Base-by-base conservation (phyloP, 164 flowering plant genomes). In the Kalanchoe fedtschenkoi region DNA sequence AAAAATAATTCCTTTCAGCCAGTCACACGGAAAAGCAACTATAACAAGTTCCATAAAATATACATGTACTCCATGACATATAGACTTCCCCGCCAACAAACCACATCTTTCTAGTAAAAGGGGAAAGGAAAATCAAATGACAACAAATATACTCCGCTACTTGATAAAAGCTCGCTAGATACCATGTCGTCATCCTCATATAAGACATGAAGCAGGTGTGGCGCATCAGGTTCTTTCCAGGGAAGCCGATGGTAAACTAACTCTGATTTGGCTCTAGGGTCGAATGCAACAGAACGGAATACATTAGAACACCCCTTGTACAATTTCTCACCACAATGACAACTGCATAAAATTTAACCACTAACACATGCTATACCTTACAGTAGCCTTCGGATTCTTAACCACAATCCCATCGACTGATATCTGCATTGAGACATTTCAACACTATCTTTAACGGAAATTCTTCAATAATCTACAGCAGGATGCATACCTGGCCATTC, bases 171-270 rank as follows among this genome's bases (percentile, higher is more conserved):
- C 2, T 47, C 1, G 55, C 5, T 29, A 34, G 1, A 69, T 80
- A 87, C 95, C 78, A 83, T 62, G 66, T 85, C 77, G 64, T 80
- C 78, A 69, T 87, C 99, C 66, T 88, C 96, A 58, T 69, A 83
- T 37, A 95, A 68, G 42, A 91, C 66, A 47, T 82, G 79, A 7
- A 90, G 75, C 66, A 71, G 15, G 74, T 75, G 77, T 0, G 97
- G 99, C 3, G 86, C 86, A 67, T 84, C 87, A 8, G 96, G 93
- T 68, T 95, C 99, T n/a, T 63, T 80, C 99, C 99, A 91, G 7
- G 97, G 93, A 61, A 81, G 81, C 19, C 97, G 86, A 47, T 76
- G 86, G 74, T 95, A 95, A 1, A 80, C 77, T 29, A 91, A 54
- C 38, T 78, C 70, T 4, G 75, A 80, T 58, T 86, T 88, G 66